Conservation (phyloP, 1,284 basidiomycete species). For the Ganoderma lucidum region DNA sequence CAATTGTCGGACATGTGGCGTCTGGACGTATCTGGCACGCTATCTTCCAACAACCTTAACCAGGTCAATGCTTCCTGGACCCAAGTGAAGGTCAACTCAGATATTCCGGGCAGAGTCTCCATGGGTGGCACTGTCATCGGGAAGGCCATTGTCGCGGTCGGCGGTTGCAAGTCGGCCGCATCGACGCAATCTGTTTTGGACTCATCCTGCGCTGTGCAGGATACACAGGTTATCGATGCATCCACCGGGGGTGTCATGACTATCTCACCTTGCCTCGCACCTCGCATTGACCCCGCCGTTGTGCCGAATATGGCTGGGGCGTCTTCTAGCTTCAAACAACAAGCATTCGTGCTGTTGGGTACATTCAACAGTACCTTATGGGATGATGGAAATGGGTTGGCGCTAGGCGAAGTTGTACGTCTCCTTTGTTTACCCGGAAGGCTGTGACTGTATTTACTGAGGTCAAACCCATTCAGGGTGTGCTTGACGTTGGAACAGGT, state of each 20-base stretch:
- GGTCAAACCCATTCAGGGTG: constrained; percentile 48
- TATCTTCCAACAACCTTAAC: constrained; percentile 70
- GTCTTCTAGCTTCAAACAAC: constrained; percentile 63
- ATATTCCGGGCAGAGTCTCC: constrained; percentile 59
- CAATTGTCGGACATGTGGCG: constrained; percentile 73
- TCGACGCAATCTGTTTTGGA: constrained; percentile 39
- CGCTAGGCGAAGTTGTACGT: constrained; percentile 75
- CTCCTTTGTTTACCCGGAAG: not conserved
- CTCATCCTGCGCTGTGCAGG: constrained; percentile 61
- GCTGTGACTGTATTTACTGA: constrained; percentile 1
- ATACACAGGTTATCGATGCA: constrained; percentile 62
- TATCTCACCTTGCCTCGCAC: constrained; percentile 68
- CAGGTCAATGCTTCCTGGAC: constrained; percentile 66
- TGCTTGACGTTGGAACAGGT: constrained; percentile 61
- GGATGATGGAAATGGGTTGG: constrained; percentile 67
- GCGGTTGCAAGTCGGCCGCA: constrained; percentile 61
- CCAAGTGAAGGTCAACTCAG: constrained; percentile 46
- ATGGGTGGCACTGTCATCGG: constrained; percentile 52
- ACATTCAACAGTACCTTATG: constrained; percentile 68
- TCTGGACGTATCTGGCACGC: constrained; percentile 68
- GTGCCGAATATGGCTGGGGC: constrained; percentile 66
- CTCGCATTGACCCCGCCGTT: constrained; percentile 66
- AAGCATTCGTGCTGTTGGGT: constrained; percentile 75
- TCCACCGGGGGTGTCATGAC: constrained; percentile 45
- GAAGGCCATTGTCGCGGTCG: constrained; percentile 55